A percentile compares a stretch with the other conserved stretches of the same genome.
Evolutionary conservation across 2,329 filamentous ascomycete genomes (phyloP).

Genomic region (Fusarium humuli): DNA sequence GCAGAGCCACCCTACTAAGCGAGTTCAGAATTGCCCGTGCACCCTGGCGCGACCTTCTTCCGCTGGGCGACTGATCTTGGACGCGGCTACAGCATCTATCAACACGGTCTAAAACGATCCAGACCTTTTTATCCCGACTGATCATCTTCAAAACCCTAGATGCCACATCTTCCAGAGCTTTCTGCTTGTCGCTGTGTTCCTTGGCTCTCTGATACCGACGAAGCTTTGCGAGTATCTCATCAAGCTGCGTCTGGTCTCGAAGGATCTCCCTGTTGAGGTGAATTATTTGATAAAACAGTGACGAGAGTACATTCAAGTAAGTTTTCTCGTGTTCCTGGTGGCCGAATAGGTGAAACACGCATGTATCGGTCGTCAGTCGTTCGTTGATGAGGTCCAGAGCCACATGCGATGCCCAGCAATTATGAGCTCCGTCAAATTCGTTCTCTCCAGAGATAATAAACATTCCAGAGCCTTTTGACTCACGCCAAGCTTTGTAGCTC

Average conservation of each 20-base stretch:
- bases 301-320: fast-evolving
- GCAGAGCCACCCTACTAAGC: fast-evolving
- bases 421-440: not conserved
- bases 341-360: not conserved
- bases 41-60: not conserved
- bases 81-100: fast-evolving
- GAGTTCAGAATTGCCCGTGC: not conserved
- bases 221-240: not conserved
- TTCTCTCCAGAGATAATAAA: not conserved
- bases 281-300: not conserved
- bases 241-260: not conserved
- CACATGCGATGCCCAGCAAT: not conserved
- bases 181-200: not conserved
- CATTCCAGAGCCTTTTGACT: fast-evolving
- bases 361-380: not conserved
- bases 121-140: fast-evolving
- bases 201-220: not conserved
- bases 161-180: fast-evolving
- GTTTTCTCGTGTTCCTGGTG: fast-evolving
- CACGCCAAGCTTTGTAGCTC: fast-evolving
- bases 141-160: not conserved
- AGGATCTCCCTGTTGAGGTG: not conserved
- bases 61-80: fast-evolving
- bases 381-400: not conserved
- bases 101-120: not conserved